A percentile compares a stretch with the other conserved stretches of the same genome.
These are phyloP conservation scores for Beta vulgaris DNA, from an alignment of 148 eudicot genomes.

Conservation along the genomic window DNA sequence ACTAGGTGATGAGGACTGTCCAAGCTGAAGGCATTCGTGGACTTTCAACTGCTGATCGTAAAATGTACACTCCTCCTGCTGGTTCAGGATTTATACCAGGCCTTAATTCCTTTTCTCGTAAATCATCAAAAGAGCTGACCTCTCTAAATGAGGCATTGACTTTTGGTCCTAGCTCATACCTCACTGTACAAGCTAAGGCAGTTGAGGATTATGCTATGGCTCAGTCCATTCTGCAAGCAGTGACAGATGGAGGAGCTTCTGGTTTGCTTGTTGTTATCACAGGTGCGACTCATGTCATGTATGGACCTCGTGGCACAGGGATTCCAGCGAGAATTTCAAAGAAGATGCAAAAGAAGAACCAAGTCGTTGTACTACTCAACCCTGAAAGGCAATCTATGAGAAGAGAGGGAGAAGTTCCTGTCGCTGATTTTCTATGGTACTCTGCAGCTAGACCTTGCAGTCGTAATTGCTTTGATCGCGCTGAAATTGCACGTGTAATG, in stretches of 20 bases:
- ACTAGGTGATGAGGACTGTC: conserved; percentile 81
- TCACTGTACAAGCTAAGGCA: conserved; percentile 81
- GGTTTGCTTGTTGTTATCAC: conserved; percentile 91
- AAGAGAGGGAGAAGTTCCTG: conserved; percentile 90
- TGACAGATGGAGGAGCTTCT: conserved; percentile 57
- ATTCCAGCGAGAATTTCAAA: conserved; percentile 85
- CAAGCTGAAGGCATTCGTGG: conserved; percentile 96
- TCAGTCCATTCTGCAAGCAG: conserved; percentile 68
- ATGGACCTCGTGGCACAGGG: conserved; percentile 89
- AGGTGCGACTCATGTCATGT: conserved; percentile 84
- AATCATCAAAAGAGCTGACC: conserved; percentile 51
- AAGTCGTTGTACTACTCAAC: conserved; percentile 76
- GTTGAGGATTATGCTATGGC: conserved; percentile 87
- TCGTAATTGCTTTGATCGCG: conserved; percentile 96
- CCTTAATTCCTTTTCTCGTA: conserved; percentile 61
- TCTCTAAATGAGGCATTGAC: conserved; percentile 51
- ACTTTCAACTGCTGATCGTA: conserved; percentile 79
- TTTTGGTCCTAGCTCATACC: conserved; percentile 86
- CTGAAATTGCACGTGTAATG: conserved; percentile 98
- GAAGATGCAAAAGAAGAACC: conserved; percentile 94
- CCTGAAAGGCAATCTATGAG: conserved; percentile 89
- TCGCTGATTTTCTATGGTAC: conserved; percentile 97
- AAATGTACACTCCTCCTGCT: conserved; percentile 86
- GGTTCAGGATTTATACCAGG: conserved; percentile 95
- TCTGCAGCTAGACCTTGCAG: conserved; percentile 95